Conservation (phyloP, 2,329 filamentous ascomycete species). For the Trichoderma sp. region DNA sequence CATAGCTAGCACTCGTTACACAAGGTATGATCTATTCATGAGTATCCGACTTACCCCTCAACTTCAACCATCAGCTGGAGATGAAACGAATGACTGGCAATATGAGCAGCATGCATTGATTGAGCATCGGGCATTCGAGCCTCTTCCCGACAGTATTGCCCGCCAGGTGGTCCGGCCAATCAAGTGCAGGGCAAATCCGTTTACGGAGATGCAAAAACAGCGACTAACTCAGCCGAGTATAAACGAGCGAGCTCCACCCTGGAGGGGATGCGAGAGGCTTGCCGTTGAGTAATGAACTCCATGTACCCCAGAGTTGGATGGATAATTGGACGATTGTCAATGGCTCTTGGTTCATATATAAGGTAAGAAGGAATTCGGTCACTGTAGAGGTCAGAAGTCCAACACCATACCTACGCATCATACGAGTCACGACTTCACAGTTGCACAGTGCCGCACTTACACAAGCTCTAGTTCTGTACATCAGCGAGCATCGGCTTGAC, state of each 20-base stretch:
- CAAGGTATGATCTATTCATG: too few species aligned
- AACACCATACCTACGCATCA: not conserved
- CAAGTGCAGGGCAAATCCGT: slow-evolving; percentile 1
- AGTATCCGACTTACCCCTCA: too few species aligned
- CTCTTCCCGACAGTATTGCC: slow-evolving; percentile 1
- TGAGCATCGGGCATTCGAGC: not conserved
- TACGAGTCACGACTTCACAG: not conserved
- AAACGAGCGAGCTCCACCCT: slow-evolving; percentile 20
- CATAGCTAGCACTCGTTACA: too few species aligned
- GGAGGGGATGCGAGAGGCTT: not conserved
- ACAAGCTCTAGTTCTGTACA: not conserved
- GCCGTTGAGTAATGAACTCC: not conserved
- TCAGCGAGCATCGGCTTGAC: not conserved
- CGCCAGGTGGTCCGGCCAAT: slow-evolving; percentile 1
- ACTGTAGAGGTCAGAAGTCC: not conserved
- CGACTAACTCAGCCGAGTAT: slow-evolving; percentile 20
- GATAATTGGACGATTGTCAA: not conserved
- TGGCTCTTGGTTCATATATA: not conserved
- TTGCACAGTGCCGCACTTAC: not conserved
- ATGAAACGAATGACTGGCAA: too few species aligned
- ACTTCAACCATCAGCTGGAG: too few species aligned
- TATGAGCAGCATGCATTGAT: too few species aligned
- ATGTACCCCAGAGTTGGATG: not conserved
- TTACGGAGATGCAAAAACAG: slow-evolving; percentile 14
- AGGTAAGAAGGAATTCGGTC: not conserved